Base-by-base conservation (phyloP, 2,329 filamentous ascomycete genomes). In the Myriosclerotinia duriaeana region DNA sequence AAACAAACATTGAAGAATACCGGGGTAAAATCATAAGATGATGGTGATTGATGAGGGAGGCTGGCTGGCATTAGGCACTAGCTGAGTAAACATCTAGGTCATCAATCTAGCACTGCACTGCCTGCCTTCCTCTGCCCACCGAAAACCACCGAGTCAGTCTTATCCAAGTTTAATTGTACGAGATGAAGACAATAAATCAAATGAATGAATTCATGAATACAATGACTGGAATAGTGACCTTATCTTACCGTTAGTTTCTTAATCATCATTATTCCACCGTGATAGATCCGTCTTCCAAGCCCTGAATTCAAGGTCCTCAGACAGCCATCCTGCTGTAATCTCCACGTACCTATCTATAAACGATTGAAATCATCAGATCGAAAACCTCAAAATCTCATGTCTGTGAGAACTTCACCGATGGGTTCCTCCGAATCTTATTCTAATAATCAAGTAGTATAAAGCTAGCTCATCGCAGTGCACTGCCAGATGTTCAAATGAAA, bases 61-160 rank as follows among this genome's bases (percentile, higher is more conserved):
- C 30, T 60, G 34, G 44, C 26, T 46, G 26, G 30, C 30, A 59
- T 48, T 42, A 42, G 30, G 30, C 26, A 36, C 55, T 59, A 26
- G 55, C 58, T 60, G 58, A 60, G 58, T 60, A 50, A 50, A 60
- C 44, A 50, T 60, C 44, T 22, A 60, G 34, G 58, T 60, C 58
- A 60, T 60, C 58, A 50, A 60, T 17, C 9, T 22, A 50, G 58
- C 58, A 60, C 58, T 38, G 58, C 46, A n/a, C n/a, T n/a, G n/a
- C n/a, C n/a, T 40, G 38, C 55, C 53, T 54, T 54, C 17, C n/a
- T 22, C 34, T 38, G 53, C 20, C 58, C 58, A 26, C 30, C 58
- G 20, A 50, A n/a, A 50, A 50, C 30, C 58, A 60, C 58, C n/a
- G 44, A 61, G 8, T 26, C 14, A 14, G 7, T 26, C 44, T 6